Percentiles rank a stretch among this genome's conserved stretches.
Conservation (phyloP, 2,329 filamentous ascomycete genomes). For the Pezicula neosporulosa region DNA sequence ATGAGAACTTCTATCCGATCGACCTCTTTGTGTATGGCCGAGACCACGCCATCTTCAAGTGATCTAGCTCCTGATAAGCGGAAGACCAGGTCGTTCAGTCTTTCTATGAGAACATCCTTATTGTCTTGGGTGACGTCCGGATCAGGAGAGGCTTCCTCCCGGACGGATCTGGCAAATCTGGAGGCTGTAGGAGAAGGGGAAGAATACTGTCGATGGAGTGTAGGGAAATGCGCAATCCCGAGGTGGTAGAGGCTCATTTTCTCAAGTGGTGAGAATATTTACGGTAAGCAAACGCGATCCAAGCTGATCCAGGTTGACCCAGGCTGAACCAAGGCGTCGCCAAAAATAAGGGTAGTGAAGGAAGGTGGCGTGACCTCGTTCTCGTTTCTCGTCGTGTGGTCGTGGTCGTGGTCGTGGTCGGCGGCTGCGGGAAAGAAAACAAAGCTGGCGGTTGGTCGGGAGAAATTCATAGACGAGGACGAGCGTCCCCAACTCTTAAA, state of each 20-base stretch:
- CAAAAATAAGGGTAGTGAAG: too few relatives aligned
- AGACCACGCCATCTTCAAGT: constrained; percentile 25
- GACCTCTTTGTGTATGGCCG: constrained; percentile 31
- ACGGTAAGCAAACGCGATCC: not conserved
- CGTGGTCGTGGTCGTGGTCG: too few relatives aligned
- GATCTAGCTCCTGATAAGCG: constrained; percentile 24
- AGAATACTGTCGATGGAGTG: constrained; percentile 22
- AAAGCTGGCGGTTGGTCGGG: too few relatives aligned
- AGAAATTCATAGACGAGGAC: too few relatives aligned
- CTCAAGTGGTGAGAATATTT: too few relatives aligned
- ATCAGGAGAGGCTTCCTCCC: constrained; percentile 3
- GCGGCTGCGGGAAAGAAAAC: too few relatives aligned
- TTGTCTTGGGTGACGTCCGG: constrained; percentile 23
- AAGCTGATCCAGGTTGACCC: not conserved
- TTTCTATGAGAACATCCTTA: constrained; percentile 28
- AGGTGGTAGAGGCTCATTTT: constrained; percentile 24
- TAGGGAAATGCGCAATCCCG: constrained; percentile 20
- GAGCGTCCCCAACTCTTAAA: too few relatives aligned
- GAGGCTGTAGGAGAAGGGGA: constrained; percentile 16
- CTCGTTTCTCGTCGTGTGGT: too few relatives aligned
- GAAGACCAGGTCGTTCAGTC: constrained; percentile 30
- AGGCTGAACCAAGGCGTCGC: too few relatives aligned
- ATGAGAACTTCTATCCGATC: constrained; percentile 32
- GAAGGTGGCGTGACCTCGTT: too few relatives aligned
- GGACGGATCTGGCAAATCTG: constrained; percentile 1